Conservation (phyloP, 106 monocot genomes). For the Gastrodia elata region DNA sequence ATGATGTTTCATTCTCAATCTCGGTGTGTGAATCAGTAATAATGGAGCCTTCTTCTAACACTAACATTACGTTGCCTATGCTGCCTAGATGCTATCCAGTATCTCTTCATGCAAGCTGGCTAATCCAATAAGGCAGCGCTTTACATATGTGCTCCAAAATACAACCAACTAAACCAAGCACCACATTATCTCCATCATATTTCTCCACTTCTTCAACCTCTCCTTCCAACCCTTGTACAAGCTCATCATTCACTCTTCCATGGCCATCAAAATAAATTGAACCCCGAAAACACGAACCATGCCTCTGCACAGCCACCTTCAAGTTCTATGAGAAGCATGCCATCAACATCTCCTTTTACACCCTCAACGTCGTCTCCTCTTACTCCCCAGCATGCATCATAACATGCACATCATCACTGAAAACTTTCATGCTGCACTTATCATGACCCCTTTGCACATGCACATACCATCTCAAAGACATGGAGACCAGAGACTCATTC, state of each 20-base stretch:
- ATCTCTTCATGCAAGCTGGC: background rate
- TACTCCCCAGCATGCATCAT: background rate
- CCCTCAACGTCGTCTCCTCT: background rate
- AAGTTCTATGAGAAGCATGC: background rate
- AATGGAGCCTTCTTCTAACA: background rate
- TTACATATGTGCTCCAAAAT: background rate
- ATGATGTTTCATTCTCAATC: background rate
- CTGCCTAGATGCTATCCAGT: background rate
- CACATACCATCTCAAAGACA: background rate
- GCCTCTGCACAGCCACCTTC: background rate
- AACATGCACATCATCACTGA: background rate
- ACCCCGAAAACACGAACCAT: background rate
- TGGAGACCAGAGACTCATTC: background rate
- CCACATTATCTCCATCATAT: background rate
- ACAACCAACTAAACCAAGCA: background rate
- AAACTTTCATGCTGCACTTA: background rate
- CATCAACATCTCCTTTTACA: background rate
- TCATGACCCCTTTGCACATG: background rate
- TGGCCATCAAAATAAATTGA: background rate
- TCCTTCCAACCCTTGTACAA: background rate
- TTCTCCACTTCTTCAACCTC: background rate
- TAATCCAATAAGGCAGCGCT: background rate
- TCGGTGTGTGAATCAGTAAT: background rate
- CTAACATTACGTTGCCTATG: background rate
- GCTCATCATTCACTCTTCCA: background rate